Base-by-base conservation (phyloP, 2,329 filamentous ascomycete species). In the Colletotrichum siamense region DNA sequence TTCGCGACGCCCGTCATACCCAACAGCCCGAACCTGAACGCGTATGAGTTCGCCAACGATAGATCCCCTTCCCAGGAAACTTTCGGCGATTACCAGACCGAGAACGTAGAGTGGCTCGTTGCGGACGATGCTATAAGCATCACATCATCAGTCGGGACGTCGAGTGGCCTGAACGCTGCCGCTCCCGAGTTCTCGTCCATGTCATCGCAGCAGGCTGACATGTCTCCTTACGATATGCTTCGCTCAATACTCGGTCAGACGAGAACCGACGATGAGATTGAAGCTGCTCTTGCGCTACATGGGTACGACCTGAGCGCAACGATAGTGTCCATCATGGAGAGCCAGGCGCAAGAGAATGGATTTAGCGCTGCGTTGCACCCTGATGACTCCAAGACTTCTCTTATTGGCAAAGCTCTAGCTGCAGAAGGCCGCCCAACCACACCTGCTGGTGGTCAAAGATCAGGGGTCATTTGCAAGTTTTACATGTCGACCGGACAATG, bases 221-320 rank as follows among this genome's bases (percentile, higher is more conserved):
- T 99, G 96, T 98, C 95, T 75, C 96, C 97, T 1, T 98, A 98
- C 85, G 97, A 99, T 83, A 99, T 99, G 92, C 90, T 99, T 72
- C 95, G 97, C 77, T 98, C 96, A 8, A 98, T 99, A 55, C 89
- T 99, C 30, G 95, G 96, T 64, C 95, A 97, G 80, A 93, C 95
- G 71, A 94, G 95, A 81, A 94, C 95, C 4, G 96, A 99, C 81
- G 96, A 99, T 68, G 97, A 99, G 84, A 96, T 99, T 64, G 96
- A 98, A 83, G 91, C 93, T n/a, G 95, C 96, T 6, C 90, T 99
- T 63, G 95, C 96, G 79, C 90, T 92, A 74, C 96, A 98, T 83
- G 94, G 95, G 73, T 99, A 98, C 83, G 97, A 99, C 82, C 90
- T 99, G 28, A 98, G 95, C 80, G 95, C 96, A 63, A 98, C 97